phyloP scores from a whole-genome alignment of 345 rosid species.

The Anacardium occidentale region DNA sequence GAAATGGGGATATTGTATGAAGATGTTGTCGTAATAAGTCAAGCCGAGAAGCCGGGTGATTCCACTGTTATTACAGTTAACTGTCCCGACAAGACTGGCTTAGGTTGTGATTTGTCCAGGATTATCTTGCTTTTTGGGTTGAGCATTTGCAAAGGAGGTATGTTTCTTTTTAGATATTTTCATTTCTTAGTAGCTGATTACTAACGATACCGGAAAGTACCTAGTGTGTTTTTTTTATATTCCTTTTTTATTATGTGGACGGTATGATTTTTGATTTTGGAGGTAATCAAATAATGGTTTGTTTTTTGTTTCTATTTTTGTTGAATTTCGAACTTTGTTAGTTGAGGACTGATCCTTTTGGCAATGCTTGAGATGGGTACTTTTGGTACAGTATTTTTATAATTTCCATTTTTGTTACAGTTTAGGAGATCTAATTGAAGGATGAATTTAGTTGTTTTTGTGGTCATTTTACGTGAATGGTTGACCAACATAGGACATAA shows the following conservation, averaged over 20 bases:
- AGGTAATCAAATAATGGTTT: slow-evolving; percentile 10
- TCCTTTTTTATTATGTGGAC: background rate
- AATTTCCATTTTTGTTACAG: no score
- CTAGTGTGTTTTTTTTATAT: background rate
- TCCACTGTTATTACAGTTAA: slow-evolving; percentile 53
- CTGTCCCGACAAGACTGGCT: slow-evolving; percentile 71
- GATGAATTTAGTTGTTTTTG: background rate
- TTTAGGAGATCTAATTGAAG: no score
- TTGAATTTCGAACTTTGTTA: slow-evolving; percentile 12
- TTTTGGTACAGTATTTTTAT: background rate
- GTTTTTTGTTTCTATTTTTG: background rate
- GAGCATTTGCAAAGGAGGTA: slow-evolving; percentile 68
- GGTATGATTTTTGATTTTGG: slow-evolving; percentile 3
- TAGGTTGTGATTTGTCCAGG: slow-evolving; percentile 73
- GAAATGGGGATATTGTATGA: slow-evolving; percentile 53
- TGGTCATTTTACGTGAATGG: background rate
- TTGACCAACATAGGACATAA: background rate
- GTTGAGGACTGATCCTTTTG: background rate
- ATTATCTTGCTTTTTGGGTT: slow-evolving; percentile 52
- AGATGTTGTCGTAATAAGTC: slow-evolving; percentile 52
- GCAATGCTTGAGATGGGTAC: background rate
- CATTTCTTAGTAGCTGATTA: background rate
- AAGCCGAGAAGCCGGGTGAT: slow-evolving; percentile 41
- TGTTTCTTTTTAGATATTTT: background rate
- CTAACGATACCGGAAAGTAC: no score